Conservation (phyloP, 2,329 filamentous ascomycete species). For the Pleochaeta shiraiana region DNA sequence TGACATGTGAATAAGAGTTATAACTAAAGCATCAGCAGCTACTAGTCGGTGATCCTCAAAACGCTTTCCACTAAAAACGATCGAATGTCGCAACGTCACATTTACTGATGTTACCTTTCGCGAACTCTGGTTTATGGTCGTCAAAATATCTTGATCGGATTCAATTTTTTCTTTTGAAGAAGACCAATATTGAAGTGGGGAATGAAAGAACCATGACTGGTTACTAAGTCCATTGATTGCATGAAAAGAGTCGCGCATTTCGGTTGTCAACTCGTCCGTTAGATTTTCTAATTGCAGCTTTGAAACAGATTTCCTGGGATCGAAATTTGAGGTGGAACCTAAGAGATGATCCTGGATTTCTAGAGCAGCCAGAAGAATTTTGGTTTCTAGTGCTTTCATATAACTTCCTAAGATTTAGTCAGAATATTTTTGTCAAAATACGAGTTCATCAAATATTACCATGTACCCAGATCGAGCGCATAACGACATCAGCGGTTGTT, state of each 20-base stretch:
- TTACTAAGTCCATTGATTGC: slow-evolving; percentile 36
- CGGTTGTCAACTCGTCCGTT: slow-evolving; percentile 15
- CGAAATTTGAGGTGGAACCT: slow-evolving; percentile 34
- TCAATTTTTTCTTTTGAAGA: slow-evolving; percentile 37
- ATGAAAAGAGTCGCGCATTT: slow-evolving; percentile 31
- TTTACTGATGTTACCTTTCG: slow-evolving; percentile 44
- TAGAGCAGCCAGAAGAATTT: slow-evolving; percentile 43
- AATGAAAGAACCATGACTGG: slow-evolving; percentile 57
- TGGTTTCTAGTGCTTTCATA: slow-evolving; percentile 48
- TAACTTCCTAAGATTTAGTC: slow-evolving; percentile 27
- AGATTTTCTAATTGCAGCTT: slow-evolving; percentile 6
- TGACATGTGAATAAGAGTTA: slow-evolving; percentile 49
- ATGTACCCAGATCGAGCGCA: slow-evolving; percentile 67
- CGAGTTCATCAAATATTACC: slow-evolving; percentile 24
- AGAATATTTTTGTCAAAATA: neutral
- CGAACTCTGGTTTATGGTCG: slow-evolving; percentile 45
- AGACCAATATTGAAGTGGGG: slow-evolving; percentile 64
- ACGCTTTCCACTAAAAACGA: slow-evolving; percentile 62
- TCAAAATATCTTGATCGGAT: slow-evolving; percentile 38
- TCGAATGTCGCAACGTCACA: slow-evolving; percentile 52
- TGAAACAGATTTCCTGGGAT: slow-evolving; percentile 22
- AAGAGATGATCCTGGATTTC: slow-evolving; percentile 49
- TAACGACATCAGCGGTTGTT: slow-evolving; percentile 45
- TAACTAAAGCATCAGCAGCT: slow-evolving; percentile 56
- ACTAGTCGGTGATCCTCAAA: slow-evolving; percentile 45